phyloP scores from a whole-genome alignment of 176 grass and related monocot species.

The Ensete ventricosum region DNA sequence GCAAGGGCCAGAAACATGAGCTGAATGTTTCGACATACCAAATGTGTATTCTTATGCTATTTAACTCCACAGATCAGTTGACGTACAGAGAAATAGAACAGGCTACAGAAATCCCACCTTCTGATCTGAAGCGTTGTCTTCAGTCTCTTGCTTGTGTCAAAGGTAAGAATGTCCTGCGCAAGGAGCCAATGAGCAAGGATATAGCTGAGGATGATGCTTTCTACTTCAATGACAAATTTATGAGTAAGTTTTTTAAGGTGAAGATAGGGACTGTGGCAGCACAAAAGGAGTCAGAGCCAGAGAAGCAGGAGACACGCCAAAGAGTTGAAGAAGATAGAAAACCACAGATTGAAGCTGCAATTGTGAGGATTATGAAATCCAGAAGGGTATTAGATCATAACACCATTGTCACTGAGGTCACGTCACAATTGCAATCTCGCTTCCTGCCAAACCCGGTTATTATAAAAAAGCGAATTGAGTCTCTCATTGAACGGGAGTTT shows the following conservation, averaged over 20 bases:
- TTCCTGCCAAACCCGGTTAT: conserved; percentile 95
- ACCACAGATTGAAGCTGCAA: conserved; percentile 91
- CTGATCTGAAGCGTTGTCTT: conserved; percentile 89
- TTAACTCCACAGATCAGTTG: conserved; percentile 50
- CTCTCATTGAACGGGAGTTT: conserved; percentile 89
- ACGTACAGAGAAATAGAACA: conserved; percentile 80
- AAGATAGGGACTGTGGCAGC: conserved; percentile 95
- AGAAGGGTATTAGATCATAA: conserved; percentile 90
- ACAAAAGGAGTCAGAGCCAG: conserved; percentile 89
- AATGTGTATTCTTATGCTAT: conserved; percentile 94
- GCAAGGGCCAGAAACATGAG: conserved; percentile 87
- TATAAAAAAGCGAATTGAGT: conserved; percentile 94
- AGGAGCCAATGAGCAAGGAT: conserved; percentile 98
- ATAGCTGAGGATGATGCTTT: conserved; percentile 93
- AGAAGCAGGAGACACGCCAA: conserved; percentile 92
- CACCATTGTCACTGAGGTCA: conserved; percentile 88
- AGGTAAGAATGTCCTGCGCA: conserved; percentile 90
- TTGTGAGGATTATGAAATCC: conserved; percentile 95
- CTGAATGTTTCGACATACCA: conserved; percentile 96
- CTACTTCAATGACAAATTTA: conserved; percentile 91
- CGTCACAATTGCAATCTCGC: conserved; percentile 75
- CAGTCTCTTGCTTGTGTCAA: conserved; percentile 97
- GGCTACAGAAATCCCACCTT: conserved; percentile 70
- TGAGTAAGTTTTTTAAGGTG: conserved; percentile 92
- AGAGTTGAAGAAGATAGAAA: conserved; percentile 95